Conservation (phyloP, 495 filamentous ascomycete species). For the Tuber umbilicatum region DNA sequence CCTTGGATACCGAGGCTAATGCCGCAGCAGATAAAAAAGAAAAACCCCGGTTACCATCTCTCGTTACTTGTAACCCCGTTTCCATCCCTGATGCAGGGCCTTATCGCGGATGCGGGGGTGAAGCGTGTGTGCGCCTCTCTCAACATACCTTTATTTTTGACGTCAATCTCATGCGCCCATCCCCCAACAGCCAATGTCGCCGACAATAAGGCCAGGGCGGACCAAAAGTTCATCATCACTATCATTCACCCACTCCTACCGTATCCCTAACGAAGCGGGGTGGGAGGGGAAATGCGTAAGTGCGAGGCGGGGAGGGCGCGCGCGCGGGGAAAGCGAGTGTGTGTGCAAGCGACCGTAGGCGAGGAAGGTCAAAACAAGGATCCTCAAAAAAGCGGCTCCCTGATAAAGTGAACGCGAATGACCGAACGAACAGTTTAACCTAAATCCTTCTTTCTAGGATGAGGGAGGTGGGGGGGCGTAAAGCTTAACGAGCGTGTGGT, state of each 20-base stretch:
- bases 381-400: not conserved
- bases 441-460: not conserved
- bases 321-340: not conserved
- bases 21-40: not conserved
- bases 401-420: too few species aligned
- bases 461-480: not conserved
- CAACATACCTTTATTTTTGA: not conserved
- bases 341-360: not conserved
- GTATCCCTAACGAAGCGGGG: not conserved
- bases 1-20: slow-evolving; percentile 58
- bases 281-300: not conserved
- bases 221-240: not conserved
- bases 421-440: too few species aligned
- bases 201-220: not conserved
- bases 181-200: not conserved
- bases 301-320: not conserved
- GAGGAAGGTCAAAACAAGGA: not conserved
- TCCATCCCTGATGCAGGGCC: not conserved
- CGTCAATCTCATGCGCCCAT: not conserved
- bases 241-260: not conserved
- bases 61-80: not conserved
- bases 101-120: not conserved
- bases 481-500: not conserved
- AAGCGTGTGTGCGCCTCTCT: not conserved
- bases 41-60: not conserved